These are phyloP conservation scores for Dentipellis sp. DNA, from an alignment of 768 basidiomycete genomes.

Conservation along the genomic window DNA sequence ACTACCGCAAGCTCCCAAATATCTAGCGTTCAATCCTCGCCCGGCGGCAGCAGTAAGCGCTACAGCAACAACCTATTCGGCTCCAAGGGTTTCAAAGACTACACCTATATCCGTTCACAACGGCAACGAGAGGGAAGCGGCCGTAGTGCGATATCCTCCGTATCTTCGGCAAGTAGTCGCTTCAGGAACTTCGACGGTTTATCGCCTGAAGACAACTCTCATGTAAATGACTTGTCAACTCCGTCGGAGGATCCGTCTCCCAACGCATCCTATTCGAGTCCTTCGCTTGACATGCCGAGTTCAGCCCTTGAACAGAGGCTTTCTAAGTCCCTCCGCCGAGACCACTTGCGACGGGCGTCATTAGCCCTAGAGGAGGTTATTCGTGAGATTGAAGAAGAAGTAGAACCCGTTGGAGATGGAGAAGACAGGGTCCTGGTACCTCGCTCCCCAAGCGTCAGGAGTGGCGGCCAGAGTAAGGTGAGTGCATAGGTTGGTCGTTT, in stretches of 20 bases:
- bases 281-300: conserved; percentile 20
- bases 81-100: conserved; percentile 71
- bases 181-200: conserved; percentile 4
- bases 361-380: conserved; percentile 70
- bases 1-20: conserved; percentile 29
- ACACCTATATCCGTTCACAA: conserved; percentile 51
- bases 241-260: conserved; percentile 1
- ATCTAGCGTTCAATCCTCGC: conserved; percentile 33
- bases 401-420: conserved; percentile 29
- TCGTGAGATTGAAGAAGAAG: conserved; percentile 67
- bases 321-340: conserved; percentile 42
- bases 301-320: conserved; percentile 28
- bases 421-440: conserved; percentile 70
- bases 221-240: conserved; percentile 2
- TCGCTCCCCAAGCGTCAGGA: conserved; percentile 33
- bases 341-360: conserved; percentile 54
- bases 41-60: conserved; percentile 43
- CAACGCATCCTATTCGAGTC: conserved; percentile 4
- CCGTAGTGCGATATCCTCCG: conserved; percentile 18
- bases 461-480: conserved; percentile 6
- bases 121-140: conserved; percentile 31
- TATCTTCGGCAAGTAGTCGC: conserved; percentile 4
- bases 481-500: not conserved
- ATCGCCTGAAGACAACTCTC: conserved; percentile 7
- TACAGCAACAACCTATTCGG: conserved; percentile 85